Conservation (phyloP, 2,329 filamentous ascomycete genomes). For the Fusarium multiceps region DNA sequence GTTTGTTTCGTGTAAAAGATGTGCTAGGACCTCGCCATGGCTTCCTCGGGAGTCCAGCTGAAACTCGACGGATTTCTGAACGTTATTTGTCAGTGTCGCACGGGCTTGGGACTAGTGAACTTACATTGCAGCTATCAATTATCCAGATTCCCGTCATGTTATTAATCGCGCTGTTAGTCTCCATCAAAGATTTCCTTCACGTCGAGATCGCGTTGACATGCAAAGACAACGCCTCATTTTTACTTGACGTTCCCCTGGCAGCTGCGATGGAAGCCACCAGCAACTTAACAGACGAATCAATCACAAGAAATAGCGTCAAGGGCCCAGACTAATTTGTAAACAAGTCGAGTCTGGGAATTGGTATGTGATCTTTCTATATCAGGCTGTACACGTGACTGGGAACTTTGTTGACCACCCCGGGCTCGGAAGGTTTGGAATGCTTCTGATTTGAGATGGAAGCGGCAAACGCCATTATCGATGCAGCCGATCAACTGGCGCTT, state of each 20-base stretch:
- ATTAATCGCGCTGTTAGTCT: rapidly evolving
- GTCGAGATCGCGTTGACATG: not conserved
- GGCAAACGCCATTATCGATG: not conserved
- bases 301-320: not conserved
- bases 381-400: not conserved
- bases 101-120: not conserved
- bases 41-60: not conserved
- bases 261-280: no score
- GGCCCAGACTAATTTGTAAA: not conserved
- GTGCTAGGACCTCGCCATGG: not conserved
- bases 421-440: not conserved
- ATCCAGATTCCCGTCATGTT: rapidly evolving
- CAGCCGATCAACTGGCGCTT: not conserved
- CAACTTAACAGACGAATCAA: not conserved
- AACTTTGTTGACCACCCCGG: not conserved
- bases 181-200: not conserved
- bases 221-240: rapidly evolving
- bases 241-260: no score
- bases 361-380: not conserved
- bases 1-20: not conserved
- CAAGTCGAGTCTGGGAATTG: rapidly evolving
- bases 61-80: not conserved
- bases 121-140: not conserved
- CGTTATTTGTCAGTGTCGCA: not conserved
- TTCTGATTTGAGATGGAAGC: not conserved